Evolutionary conservation across 108 stramenopile species (phyloP).

Genomic region (Cyclotella kingstonii): DNA sequence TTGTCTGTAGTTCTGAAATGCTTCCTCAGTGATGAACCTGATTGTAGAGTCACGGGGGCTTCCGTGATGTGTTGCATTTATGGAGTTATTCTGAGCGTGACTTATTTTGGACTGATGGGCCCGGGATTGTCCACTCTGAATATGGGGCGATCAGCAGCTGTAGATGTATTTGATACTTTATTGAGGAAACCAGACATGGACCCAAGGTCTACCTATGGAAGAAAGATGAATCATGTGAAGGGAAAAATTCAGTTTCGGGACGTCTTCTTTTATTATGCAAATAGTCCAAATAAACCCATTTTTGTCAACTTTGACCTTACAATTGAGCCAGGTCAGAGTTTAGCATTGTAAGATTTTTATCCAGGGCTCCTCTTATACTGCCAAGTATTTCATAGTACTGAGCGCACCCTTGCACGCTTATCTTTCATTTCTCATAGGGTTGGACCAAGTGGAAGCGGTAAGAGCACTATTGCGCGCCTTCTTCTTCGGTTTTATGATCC

Average conservation of each 20-base stretch:
- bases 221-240: slow-evolving; percentile 1
- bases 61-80: slow-evolving; percentile 45
- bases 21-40: slow-evolving; percentile 28
- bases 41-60: slow-evolving; percentile 40
- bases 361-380: background rate
- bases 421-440: slow-evolving; percentile 38
- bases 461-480: slow-evolving; percentile 69
- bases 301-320: slow-evolving; percentile 32
- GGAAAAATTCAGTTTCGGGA: slow-evolving; percentile 31
- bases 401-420: background rate
- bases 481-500: slow-evolving; percentile 80
- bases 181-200: slow-evolving; percentile 38
- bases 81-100: slow-evolving; percentile 9
- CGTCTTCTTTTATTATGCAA: slow-evolving; percentile 26
- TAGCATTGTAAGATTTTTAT: slow-evolving; percentile 22
- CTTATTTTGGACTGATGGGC: slow-evolving; percentile 30
- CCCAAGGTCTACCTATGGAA: slow-evolving; percentile 30
- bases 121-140: slow-evolving; percentile 44
- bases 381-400: background rate
- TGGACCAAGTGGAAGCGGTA: slow-evolving; percentile 69
- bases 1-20: slow-evolving; percentile 15
- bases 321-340: slow-evolving; percentile 47
- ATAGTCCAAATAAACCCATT: slow-evolving; percentile 19
- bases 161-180: slow-evolving; percentile 48
- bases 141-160: slow-evolving; percentile 44